Base-by-base conservation (phyloP, 2,329 filamentous ascomycete species). In the Thielaviopsis punctulata region DNA sequence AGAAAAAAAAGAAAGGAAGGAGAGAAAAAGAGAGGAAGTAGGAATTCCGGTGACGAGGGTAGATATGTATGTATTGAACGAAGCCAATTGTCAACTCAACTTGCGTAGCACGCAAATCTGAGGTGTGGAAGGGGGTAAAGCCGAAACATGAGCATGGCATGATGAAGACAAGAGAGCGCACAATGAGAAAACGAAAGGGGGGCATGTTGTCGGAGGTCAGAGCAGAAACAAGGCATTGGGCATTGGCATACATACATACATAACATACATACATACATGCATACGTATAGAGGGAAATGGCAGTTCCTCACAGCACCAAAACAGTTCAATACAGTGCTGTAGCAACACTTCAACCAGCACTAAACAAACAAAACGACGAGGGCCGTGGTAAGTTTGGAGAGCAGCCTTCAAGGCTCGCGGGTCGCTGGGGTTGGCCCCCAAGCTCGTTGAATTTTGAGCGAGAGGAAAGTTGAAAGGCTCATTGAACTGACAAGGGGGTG, bases 1-100 rank as follows among this genome's bases (percentile, higher is more conserved):
- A 23, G 25, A 41, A 52, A 43, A 48, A 52, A 53, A 52, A 48
- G 46, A 52, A 36, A 51, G 51, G 50, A 51, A 47, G 50, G 41
- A 46, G 22, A 24, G 18, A 41, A 24, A 43, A 21, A 47, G 36
- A 12, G 30, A 52, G 30, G 49, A 46, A 41, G 43, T 22, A 49
- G 33, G n/a, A 4, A 19, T 21, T 24, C 24, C 24, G 27, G 27
- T 18, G 46, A 36, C 18, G 24, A 48, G 46, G 30, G 24, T 18
- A 48, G 24, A 36, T 19, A 36, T 48, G 19, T n/a, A 15, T n/a
- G n/a, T n/a, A n/a, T n/a, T n/a, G 45, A 45, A 12, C 7, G 27
- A 46, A 25, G 44, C 44, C 21, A 46, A 5, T 9, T 23, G 22
- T 25, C 8, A 46, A 9, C 4, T 7, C 9, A 24, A 18, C n/a